Evolutionary conservation across 805 yeast species (phyloP), one percentile per base, ranked within the genome.

Genomic region (Sugiyamaella valdiviana): DNA sequence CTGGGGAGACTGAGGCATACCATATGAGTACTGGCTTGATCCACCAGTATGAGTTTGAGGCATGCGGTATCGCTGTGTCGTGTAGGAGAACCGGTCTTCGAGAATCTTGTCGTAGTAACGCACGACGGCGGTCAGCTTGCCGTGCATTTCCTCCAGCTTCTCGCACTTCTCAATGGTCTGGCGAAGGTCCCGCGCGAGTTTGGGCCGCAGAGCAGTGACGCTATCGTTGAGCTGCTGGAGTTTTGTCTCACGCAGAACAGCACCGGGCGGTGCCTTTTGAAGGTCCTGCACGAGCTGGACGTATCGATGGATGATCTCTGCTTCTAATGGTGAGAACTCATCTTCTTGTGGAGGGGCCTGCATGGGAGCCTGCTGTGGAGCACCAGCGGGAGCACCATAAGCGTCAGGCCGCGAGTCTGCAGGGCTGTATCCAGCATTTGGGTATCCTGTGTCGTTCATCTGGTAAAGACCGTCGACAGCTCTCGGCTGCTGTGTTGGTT

Each of bases 21-120:
- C 32, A 6, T 26, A 26, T 10, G 7, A 3, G 32, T 26, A 26
- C 14, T 26, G 32, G 10, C 32, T 26, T 7, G 32, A 26, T 12
- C 32, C 32, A n/a, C 32, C 32, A 10, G 32, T 75, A 14, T 21
- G 29, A 35, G 22, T 41, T 50, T 19, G 42, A 35, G 32, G 26
- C 36, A 35, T 23, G 20, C 14, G 32, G 40, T 15, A 41, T 16
- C 44, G 24, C 19, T 41, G 44, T 36, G 68, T 58, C 54, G 77
- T 64, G 50, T 67, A 62, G 58, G 72, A 63, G 53, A 74, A 64
- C 61, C 81, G 64, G 23, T 71, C 67, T 51, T 89, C 95, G 51
- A 88, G 70, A 44, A 84, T 73, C 51, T 76, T 77, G 62, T 88
- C 95, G 58, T 88, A 89, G n/a, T 83, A 70, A 52, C 83, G 75